Percentiles rank a stretch among this genome's conserved stretches.
Evolutionary conservation across 2,329 filamentous ascomycete genomes (phyloP).

Genomic region (Colletotrichum paranaense): DNA sequence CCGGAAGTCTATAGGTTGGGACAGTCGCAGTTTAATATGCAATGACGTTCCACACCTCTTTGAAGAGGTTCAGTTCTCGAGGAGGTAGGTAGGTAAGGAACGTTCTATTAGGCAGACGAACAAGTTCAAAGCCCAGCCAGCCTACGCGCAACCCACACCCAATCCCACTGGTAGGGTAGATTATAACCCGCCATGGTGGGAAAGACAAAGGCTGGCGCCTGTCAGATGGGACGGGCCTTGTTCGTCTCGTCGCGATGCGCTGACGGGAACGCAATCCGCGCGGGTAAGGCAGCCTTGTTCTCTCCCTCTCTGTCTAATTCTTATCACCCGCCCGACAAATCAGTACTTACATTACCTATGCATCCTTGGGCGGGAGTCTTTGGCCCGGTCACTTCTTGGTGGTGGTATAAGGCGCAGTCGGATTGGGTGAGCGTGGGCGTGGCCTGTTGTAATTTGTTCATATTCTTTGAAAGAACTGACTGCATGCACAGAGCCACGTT

Average conservation of each 20-base stretch:
- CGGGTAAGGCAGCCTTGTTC: neutral
- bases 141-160: neutral
- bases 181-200: conserved; percentile 3
- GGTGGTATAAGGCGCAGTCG: neutral
- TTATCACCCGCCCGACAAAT: neutral
- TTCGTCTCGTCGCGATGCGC: conserved; percentile 30
- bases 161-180: neutral
- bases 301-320: neutral
- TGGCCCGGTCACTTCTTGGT: neutral
- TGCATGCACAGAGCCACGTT: conserved; percentile 6
- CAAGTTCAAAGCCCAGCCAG: neutral
- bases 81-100: neutral
- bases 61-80: neutral
- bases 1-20: conserved; percentile 36
- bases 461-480: neutral
- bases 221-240: conserved; percentile 34
- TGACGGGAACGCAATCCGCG: conserved; percentile 13
- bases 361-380: too few relatives aligned
- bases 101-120: neutral
- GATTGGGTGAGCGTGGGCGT: neutral
- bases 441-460: neutral
- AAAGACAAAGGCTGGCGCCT: conserved; percentile 14
- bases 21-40: neutral
- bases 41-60: conserved; percentile 28
- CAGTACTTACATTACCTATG: too few relatives aligned